Conservation (phyloP, 2,329 filamentous ascomycete species). For the Rhexocercosporidium sp. region DNA sequence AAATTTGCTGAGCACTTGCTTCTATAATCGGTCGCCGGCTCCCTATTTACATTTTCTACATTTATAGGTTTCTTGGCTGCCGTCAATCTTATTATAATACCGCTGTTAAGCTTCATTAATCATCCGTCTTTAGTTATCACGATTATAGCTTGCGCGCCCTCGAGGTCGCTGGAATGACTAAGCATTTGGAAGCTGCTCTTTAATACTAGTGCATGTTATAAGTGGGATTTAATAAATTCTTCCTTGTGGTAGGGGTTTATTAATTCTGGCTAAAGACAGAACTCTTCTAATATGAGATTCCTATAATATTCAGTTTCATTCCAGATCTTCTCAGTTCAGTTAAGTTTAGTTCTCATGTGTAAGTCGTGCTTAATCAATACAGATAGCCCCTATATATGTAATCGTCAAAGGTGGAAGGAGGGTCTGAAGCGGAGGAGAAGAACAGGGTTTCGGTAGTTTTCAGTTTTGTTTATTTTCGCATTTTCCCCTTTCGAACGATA, state of each 20-base stretch:
- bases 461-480: no score
- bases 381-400: neutral
- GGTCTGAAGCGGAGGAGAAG: no score
- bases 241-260: neutral
- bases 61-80: neutral
- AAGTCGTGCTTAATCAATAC: neutral
- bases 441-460: no score
- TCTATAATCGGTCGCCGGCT: neutral
- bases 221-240: neutral
- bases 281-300: neutral
- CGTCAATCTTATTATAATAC: neutral
- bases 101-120: no score
- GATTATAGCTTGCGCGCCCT: neutral
- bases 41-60: neutral
- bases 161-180: neutral
- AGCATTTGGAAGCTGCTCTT: neutral
- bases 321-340: neutral
- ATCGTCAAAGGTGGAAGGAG: no score
- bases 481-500: no score
- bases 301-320: neutral
- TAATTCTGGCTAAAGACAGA: neutral
- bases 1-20: neutral
- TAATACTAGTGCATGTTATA: neutral
- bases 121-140: neutral
- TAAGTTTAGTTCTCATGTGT: neutral